phyloP scores from a whole-genome alignment of 768 basidiomycete species.

The Pilatotrama ljubarskyi region DNA sequence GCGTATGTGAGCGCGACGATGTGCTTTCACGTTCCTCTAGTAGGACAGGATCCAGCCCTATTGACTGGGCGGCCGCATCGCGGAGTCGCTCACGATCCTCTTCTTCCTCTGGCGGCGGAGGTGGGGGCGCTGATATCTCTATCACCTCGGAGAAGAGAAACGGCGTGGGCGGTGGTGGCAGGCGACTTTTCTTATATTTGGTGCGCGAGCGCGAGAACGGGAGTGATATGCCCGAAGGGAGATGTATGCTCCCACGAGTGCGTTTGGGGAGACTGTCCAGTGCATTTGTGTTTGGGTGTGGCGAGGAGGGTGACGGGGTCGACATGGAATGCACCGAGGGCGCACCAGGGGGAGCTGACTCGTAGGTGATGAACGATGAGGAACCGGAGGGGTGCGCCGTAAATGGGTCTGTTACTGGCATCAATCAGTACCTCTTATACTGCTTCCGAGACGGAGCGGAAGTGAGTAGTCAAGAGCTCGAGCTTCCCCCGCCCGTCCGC shows the following conservation, averaged over 20 bases:
- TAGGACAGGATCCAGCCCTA: conserved; percentile 62
- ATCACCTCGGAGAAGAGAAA: conserved; percentile 68
- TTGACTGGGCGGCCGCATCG: conserved; percentile 73
- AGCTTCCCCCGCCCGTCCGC: background rate
- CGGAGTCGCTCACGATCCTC: conserved; percentile 76
- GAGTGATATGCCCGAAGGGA: conserved; percentile 18
- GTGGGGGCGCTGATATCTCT: conserved; percentile 55
- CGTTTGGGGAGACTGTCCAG: conserved; percentile 21
- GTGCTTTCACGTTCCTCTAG: conserved; percentile 38
- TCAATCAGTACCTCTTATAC: conserved; percentile 1
- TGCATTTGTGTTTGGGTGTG: conserved; percentile 5
- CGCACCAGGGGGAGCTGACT: conserved; percentile 4
- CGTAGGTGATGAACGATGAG: conserved; percentile 26
- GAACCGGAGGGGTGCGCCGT: conserved; percentile 29
- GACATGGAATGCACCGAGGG: conserved; percentile 14
- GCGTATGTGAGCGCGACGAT: conserved; percentile 20
- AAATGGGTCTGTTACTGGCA: conserved; percentile 27
- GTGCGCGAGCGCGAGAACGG: conserved; percentile 18
- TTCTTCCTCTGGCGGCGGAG: conserved; percentile 48
- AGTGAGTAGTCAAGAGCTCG: background rate
- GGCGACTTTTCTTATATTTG: conserved; percentile 24
- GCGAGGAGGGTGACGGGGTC: conserved; percentile 5
- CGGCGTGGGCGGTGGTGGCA: conserved; percentile 33
- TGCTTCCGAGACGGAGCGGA: conserved; percentile 7
- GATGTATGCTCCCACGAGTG: conserved; percentile 24